phyloP scores from a whole-genome alignment of 83 land plant genomes.

The Thuja plicata region DNA sequence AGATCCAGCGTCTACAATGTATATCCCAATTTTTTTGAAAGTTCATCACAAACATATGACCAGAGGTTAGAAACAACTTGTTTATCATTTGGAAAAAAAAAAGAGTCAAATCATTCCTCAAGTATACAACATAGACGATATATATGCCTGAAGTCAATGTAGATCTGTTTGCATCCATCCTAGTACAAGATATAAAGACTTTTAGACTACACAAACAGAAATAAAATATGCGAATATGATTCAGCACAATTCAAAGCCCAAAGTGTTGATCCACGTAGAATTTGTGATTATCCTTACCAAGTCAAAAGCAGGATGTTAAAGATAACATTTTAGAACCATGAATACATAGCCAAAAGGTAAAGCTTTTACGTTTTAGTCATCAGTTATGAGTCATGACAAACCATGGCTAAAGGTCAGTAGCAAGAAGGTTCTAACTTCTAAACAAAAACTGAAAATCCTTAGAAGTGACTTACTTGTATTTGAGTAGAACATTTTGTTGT shows the following conservation, averaged over 20 bases:
- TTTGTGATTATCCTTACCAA: neutral
- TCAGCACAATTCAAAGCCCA: neutral
- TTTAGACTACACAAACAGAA: neutral
- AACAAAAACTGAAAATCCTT: neutral
- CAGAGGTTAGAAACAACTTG: neutral
- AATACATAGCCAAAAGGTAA: neutral
- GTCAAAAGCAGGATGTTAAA: neutral
- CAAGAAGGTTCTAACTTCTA: neutral
- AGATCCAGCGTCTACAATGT: neutral
- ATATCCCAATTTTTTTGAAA: neutral
- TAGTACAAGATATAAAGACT: neutral
- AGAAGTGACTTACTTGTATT: constrained; percentile 82
- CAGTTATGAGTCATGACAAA: neutral
- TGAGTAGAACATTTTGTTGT: constrained; percentile 96
- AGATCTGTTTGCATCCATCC: neutral
- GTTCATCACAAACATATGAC: neutral
- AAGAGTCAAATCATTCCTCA: neutral
- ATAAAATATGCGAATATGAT: neutral
- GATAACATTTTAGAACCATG: neutral
- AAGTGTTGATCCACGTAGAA: neutral
- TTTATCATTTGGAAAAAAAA: too few relatives aligned
- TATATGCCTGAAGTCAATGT: neutral
- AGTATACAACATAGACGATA: neutral
- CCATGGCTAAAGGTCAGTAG: neutral
- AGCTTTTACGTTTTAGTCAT: neutral